Evolutionary conservation across 2,329 filamentous ascomycete genomes (phyloP).

Genomic region (Orbilia ellipsospora): DNA sequence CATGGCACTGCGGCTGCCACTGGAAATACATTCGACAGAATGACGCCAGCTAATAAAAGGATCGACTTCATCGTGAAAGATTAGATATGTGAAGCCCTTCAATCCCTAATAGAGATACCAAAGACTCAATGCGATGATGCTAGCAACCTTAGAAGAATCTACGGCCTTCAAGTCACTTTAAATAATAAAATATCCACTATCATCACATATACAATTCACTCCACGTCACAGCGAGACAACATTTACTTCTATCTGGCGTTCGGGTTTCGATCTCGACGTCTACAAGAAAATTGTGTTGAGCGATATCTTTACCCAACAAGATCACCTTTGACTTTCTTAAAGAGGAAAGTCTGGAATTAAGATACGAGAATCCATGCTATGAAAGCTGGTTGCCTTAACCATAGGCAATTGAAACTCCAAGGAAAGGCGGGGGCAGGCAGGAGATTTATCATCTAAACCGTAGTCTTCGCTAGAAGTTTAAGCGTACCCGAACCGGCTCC

Average conservation of each 20-base stretch:
- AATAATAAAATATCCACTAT: not conserved
- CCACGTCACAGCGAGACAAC: not conserved
- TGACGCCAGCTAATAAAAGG: not conserved
- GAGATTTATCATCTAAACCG: slow-evolving; percentile 10
- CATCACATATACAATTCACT: not conserved
- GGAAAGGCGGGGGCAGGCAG: not conserved
- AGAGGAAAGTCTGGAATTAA: slow-evolving; percentile 16
- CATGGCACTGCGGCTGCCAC: slow-evolving; percentile 17
- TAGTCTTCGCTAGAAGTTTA: not conserved
- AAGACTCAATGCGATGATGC: too few relatives aligned
- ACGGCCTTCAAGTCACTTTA: not conserved
- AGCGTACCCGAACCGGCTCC: slow-evolving; percentile 1
- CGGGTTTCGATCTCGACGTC: slow-evolving; percentile 3
- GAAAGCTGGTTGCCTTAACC: slow-evolving; percentile 1
- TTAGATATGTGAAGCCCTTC: not conserved
- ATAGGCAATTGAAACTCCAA: not conserved
- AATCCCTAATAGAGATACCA: too few relatives aligned
- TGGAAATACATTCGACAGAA: slow-evolving; percentile 12
- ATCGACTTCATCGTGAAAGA: slow-evolving; percentile 17
- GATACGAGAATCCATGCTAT: slow-evolving; percentile 3
- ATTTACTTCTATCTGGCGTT: not conserved
- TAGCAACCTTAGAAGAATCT: too few relatives aligned
- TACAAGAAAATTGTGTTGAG: slow-evolving; percentile 9
- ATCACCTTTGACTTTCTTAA: slow-evolving; percentile 3
- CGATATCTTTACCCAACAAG: slow-evolving; percentile 5